Percentiles rank a stretch among this genome's conserved stretches.
These are phyloP conservation scores for Colletotrichum caudatum DNA, from an alignment of 2,329 filamentous ascomycete species.

Conservation along the genomic window DNA sequence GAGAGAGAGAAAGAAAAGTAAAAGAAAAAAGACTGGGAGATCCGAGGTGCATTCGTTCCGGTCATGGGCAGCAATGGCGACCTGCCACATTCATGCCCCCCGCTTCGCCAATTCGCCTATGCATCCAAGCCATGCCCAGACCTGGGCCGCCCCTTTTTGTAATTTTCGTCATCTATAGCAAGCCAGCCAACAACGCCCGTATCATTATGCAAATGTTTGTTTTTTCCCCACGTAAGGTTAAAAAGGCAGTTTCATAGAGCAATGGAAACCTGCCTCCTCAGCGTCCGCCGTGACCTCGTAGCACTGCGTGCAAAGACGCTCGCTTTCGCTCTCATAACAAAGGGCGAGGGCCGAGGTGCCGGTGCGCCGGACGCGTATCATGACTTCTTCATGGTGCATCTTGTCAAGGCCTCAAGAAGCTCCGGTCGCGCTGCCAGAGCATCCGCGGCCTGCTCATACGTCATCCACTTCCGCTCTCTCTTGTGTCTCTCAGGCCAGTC, in stretches of 20 bases:
- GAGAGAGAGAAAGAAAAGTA: neutral
- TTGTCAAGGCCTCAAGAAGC: constrained; percentile 85
- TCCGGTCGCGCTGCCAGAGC: constrained; percentile 84
- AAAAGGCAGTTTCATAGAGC: constrained; percentile 34
- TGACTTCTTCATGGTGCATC: constrained; percentile 73
- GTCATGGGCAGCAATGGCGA: neutral
- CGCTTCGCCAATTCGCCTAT: constrained; percentile 32
- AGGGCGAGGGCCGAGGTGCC: constrained; percentile 13
- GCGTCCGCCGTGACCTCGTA: constrained; percentile 1
- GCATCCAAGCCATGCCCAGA: constrained; percentile 28
- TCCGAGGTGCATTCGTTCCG: constrained; percentile 19
- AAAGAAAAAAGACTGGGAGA: constrained; percentile 1
- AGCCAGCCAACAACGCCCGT: constrained; percentile 39
- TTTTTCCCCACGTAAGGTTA: constrained; percentile 27
- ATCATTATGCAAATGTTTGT: constrained; percentile 36
- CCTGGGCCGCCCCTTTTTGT: constrained; percentile 24
- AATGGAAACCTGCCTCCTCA: constrained; percentile 3
- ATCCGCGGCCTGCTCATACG: constrained; percentile 83
- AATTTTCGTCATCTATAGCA: constrained; percentile 34
- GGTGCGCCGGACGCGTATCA: constrained; percentile 33
- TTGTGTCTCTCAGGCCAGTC: constrained; percentile 97
- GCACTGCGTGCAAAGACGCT: constrained; percentile 1
- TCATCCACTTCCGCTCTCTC: constrained; percentile 90
- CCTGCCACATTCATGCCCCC: constrained; percentile 24
- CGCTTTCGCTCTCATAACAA: constrained; percentile 21